These are phyloP conservation scores for Auriculariales sp. DNA, from an alignment of 768 basidiomycete genomes.

Conservation along the genomic window DNA sequence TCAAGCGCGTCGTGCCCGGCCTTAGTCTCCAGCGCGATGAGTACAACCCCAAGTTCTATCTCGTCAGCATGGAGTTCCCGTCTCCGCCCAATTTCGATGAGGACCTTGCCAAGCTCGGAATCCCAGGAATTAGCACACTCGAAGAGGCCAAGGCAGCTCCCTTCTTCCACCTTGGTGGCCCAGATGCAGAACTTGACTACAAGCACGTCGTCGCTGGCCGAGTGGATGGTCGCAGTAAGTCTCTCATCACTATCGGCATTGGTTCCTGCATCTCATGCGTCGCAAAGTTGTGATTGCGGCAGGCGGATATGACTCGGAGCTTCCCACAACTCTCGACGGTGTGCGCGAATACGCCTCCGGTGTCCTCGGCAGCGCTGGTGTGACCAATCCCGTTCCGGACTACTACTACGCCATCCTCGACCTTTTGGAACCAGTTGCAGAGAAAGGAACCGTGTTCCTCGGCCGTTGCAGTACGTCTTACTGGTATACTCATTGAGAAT, in stretches of 20 bases:
- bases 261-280: not conserved
- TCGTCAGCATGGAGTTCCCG: conserved; percentile 10
- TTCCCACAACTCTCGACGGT: not conserved
- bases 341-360: conserved; percentile 2
- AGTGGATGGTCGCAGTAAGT: not conserved
- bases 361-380: not conserved
- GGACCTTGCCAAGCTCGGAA: not conserved
- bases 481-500: not conserved
- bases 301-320: not conserved
- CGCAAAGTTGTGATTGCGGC: not conserved
- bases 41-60: conserved; percentile 15
- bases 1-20: conserved; percentile 7
- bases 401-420: not conserved
- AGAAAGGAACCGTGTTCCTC: not conserved
- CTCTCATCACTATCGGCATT: not conserved
- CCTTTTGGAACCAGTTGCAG: not conserved
- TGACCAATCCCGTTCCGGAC: not conserved
- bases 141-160: not conserved
- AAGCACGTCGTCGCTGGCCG: not conserved
- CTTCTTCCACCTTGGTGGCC: not conserved
- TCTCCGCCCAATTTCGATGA: conserved; percentile 2
- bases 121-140: not conserved
- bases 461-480: not conserved
- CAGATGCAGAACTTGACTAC: not conserved
- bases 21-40: not conserved